A percentile compares a stretch with the other conserved stretches of the same genome.
phyloP scores from a whole-genome alignment of 805 yeast genomes.

The Teunomyces atbi region DNA sequence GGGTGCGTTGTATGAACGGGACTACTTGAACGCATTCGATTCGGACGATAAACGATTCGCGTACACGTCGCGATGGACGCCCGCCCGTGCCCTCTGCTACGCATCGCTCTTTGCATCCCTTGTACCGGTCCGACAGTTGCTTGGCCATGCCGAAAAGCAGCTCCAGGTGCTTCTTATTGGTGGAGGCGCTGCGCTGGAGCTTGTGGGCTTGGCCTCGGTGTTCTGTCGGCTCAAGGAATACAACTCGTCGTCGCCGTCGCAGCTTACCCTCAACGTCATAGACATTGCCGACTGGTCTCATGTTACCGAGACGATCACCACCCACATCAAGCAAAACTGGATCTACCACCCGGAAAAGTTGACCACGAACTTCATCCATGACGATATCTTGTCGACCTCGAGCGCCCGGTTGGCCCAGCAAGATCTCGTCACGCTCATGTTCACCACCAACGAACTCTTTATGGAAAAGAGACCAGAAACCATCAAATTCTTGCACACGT shows the following conservation, averaged over 20 bases:
- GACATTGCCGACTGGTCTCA: slow-evolving; percentile 80
- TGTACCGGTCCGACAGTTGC: slow-evolving; percentile 36
- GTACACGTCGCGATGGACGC: slow-evolving; percentile 83
- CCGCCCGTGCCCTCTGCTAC: slow-evolving; percentile 76
- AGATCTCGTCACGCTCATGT: slow-evolving; percentile 66
- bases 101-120: slow-evolving; percentile 61
- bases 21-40: slow-evolving; percentile 69
- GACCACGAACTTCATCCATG: slow-evolving; percentile 27
- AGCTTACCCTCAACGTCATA: slow-evolving; percentile 50
- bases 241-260: slow-evolving; percentile 29
- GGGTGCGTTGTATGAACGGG: slow-evolving; percentile 63
- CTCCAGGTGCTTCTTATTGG: slow-evolving; percentile 64
- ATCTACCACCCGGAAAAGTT: slow-evolving; percentile 32
- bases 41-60: slow-evolving; percentile 64
- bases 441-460: slow-evolving; percentile 86
- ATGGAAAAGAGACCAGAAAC: slow-evolving; percentile 63
- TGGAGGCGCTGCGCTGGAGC: slow-evolving; percentile 89
- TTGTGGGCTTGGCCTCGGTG: slow-evolving; percentile 61
- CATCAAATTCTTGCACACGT: slow-evolving; percentile 53
- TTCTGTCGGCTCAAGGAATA: slow-evolving; percentile 43
- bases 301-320: slow-evolving; percentile 47
- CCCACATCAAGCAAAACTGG: slow-evolving; percentile 53
- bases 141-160: slow-evolving; percentile 29
- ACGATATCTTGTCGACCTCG: slow-evolving; percentile 25
- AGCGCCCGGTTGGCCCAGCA: slow-evolving; percentile 12